Base-by-base conservation (phyloP, 176 grass and related monocot genomes). In the Hsuehochloa calcarea region DNA sequence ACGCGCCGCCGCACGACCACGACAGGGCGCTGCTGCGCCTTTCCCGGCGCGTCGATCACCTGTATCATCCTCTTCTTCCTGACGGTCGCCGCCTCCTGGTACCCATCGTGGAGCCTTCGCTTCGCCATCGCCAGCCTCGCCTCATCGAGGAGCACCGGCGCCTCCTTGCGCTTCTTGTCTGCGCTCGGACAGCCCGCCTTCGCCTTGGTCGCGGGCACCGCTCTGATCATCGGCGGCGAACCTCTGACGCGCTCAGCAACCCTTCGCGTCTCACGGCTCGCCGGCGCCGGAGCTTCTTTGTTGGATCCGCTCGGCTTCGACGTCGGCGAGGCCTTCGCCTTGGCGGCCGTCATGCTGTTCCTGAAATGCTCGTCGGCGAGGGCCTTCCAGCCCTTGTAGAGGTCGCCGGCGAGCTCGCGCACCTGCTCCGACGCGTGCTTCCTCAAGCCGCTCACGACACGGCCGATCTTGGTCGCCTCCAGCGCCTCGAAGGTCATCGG, bases 401-500 rank as follows among this genome's bases (percentile, higher is more conserved):
- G 59, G 19, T 7, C 60, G 13, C 5, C 9, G 44, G 70, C 58
- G 34, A 75, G 29, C 31, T 5, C 5, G n/a, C 72, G 46, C n/a
- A 26, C 82, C 72, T 75, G 5, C 41, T 72, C 55, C 9, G 84
- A 70, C 41, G 66, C 31, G 2, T 8, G 23, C 75, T 79, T 86
- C 65, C 54, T 37, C 9, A 79, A 43, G 5, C 19, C 41, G 6
- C 45, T 37, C 54, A 86, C n/a, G 8, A 41, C 5, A 0, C 41
- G 54, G 29, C 74, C 54, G 14, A 86, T 8, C 66, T 64, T 79
- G 65, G 75, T 86, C 9, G 54, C 22, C 22, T 79, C 75, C 75
- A 85, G 75, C 54, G 29, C 17, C 66, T 63, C 40, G 14, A 72
- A 79, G 35, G 72, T 85, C 74, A 86, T 71, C 65, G 16, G 65